Conservation (phyloP, 352 stramenopile genomes). For the Aphanomyces stellatus region DNA sequence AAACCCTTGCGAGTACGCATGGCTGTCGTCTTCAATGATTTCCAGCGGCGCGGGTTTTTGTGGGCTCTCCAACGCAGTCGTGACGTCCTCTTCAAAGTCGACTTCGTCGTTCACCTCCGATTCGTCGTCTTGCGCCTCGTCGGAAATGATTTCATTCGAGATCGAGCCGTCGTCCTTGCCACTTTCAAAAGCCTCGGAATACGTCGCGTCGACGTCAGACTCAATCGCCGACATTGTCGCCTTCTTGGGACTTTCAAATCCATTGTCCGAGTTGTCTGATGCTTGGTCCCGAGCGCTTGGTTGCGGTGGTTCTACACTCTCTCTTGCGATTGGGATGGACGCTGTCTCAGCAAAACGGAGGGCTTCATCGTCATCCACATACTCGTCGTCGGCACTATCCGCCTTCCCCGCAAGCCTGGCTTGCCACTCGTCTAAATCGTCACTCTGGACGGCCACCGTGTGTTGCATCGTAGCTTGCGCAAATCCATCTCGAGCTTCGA, state of each 20-base stretch:
- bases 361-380: neutral
- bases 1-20: neutral
- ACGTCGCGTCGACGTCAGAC: neutral
- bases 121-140: neutral
- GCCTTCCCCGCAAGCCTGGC: neutral
- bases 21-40: neutral
- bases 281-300: neutral
- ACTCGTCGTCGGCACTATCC: too few species aligned
- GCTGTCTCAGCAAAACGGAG: too few species aligned
- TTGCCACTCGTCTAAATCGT: neutral
- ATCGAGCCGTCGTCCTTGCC: neutral
- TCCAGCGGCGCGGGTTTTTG: neutral
- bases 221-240: neutral
- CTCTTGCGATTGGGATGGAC: too few species aligned
- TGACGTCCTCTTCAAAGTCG: neutral
- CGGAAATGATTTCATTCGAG: neutral
- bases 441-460: conserved; percentile 13
- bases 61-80: too few species aligned
- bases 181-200: neutral
- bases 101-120: neutral
- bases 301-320: too few species aligned
- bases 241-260: too few species aligned
- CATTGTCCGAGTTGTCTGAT: neutral
- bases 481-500: conserved; percentile 3
- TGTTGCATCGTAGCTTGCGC: neutral